A percentile compares a stretch with the other conserved stretches of the same genome.
Conservation (phyloP, 169 alveolate species). For the Plasmodium vivax region DNA sequence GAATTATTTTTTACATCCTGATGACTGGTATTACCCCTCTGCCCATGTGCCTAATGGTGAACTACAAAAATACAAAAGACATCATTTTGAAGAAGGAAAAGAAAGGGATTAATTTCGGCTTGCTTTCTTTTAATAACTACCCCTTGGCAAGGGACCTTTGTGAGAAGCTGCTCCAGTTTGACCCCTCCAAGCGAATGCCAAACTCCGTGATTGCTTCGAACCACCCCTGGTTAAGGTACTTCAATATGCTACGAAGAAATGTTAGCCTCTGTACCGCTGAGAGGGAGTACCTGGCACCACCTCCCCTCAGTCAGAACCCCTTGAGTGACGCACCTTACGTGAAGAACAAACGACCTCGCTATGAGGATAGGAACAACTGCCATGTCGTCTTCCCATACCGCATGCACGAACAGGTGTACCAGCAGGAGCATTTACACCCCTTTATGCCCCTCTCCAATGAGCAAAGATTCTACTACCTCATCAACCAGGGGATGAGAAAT, state of each 20-base stretch:
- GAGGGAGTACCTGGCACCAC: background rate
- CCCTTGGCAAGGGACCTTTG: slow-evolving; percentile 92
- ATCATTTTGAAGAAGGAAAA: slow-evolving; percentile 85
- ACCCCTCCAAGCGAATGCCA: slow-evolving; percentile 86
- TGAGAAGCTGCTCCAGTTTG: slow-evolving; percentile 86
- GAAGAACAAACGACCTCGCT: background rate
- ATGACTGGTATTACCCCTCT: slow-evolving; percentile 94
- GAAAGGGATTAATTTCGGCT: slow-evolving; percentile 89
- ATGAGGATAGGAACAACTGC: background rate
- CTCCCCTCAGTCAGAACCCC: background rate
- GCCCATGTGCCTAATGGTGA: slow-evolving; percentile 91
- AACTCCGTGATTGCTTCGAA: slow-evolving; percentile 87
- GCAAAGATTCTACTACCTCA: background rate
- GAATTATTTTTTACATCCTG: slow-evolving; percentile 90
- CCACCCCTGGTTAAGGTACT: slow-evolving; percentile 91
- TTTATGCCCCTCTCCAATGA: background rate
- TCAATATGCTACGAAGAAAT: slow-evolving; percentile 10
- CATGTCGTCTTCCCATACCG: background rate
- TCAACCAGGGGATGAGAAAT: background rate
- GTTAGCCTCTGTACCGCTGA: background rate
- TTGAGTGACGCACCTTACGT: background rate
- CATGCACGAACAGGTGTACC: background rate
- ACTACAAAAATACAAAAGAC: slow-evolving; percentile 86
- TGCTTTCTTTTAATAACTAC: slow-evolving; percentile 88
- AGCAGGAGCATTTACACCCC: background rate